Evolutionary conservation across 768 basidiomycete species (phyloP).

Genomic region (Calocybe indica): DNA sequence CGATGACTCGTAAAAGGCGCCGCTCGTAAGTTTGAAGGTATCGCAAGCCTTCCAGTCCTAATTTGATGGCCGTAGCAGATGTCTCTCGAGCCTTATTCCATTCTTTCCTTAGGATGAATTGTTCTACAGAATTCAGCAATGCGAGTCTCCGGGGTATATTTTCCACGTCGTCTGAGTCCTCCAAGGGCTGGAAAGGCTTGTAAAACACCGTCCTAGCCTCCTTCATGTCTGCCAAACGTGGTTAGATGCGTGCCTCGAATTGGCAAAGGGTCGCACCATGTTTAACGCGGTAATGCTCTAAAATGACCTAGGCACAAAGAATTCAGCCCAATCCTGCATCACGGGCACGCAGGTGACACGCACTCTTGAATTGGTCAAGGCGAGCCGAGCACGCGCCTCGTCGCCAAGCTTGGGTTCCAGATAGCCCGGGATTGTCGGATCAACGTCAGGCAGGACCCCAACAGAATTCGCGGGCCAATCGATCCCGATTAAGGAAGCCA

Average conservation of each 20-base stretch:
- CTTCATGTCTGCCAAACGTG: slow-evolving; percentile 47
- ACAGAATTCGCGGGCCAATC: slow-evolving; percentile 80
- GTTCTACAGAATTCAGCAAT: slow-evolving; percentile 35
- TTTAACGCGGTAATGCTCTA: slow-evolving; percentile 76
- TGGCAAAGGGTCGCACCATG: slow-evolving; percentile 43
- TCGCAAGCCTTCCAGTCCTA: slow-evolving; percentile 54
- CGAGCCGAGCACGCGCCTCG: slow-evolving; percentile 43
- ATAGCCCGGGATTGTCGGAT: slow-evolving; percentile 55
- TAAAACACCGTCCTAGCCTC: slow-evolving; percentile 52
- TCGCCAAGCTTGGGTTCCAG: slow-evolving; percentile 41
- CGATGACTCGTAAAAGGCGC: slow-evolving; percentile 61
- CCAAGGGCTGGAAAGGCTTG: slow-evolving; percentile 50
- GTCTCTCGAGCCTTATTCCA: slow-evolving; percentile 45
- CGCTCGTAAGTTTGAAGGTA: slow-evolving; percentile 87
- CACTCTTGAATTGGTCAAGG: slow-evolving; percentile 63
- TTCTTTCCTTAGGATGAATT: slow-evolving; percentile 30
- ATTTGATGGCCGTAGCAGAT: slow-evolving; percentile 46
- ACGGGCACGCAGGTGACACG: background rate
- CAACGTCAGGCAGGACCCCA: slow-evolving; percentile 74
- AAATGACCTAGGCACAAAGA: slow-evolving; percentile 39
- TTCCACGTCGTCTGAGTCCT: slow-evolving; percentile 17
- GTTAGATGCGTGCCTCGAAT: background rate
- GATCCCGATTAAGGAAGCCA: slow-evolving; percentile 68
- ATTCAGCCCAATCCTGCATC: background rate
- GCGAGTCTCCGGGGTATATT: too few species aligned